These are phyloP conservation scores for Aspergillus campestris DNA, from an alignment of 495 filamentous ascomycete species.

Conservation along the genomic window DNA sequence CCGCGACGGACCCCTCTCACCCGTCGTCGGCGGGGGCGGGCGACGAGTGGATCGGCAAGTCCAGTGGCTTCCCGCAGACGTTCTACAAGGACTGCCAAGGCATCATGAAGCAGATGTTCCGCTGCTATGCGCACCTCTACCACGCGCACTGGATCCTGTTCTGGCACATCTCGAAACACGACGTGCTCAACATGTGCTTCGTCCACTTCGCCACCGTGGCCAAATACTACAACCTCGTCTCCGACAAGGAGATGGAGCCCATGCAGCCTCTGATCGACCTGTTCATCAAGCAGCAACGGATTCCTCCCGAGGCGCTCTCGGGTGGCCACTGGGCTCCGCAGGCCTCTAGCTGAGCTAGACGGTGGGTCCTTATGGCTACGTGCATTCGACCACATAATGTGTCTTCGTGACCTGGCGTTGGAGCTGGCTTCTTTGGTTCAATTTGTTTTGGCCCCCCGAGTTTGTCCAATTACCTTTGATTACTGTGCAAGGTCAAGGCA, in stretches of 20 bases:
- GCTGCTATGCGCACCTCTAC: slow-evolving; percentile 87
- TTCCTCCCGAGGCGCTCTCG: slow-evolving; percentile 57
- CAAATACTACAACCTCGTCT: slow-evolving; percentile 72
- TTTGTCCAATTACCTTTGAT: neutral
- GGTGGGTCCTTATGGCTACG: slow-evolving; percentile 8
- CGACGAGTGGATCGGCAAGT: slow-evolving; percentile 76
- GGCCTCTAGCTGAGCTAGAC: slow-evolving; percentile 28
- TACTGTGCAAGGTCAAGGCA: slow-evolving; percentile 4
- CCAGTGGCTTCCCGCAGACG: slow-evolving; percentile 76
- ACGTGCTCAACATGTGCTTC: slow-evolving; percentile 91
- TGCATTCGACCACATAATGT: slow-evolving; percentile 20
- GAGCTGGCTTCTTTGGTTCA: slow-evolving; percentile 13
- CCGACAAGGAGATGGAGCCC: slow-evolving; percentile 78
- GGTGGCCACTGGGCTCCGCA: slow-evolving; percentile 43
- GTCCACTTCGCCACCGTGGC: slow-evolving; percentile 87
- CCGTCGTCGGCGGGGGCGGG: slow-evolving; percentile 32
- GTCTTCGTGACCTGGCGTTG: slow-evolving; percentile 35
- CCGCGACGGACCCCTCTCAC: slow-evolving; percentile 46
- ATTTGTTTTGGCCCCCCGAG: slow-evolving; percentile 1
- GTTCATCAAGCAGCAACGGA: slow-evolving; percentile 75
- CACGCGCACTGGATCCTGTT: slow-evolving; percentile 79
- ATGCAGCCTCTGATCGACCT: slow-evolving; percentile 90
- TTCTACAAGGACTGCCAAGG: slow-evolving; percentile 81
- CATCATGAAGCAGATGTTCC: slow-evolving; percentile 96
- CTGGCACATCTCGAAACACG: slow-evolving; percentile 74